Percentiles rank a stretch among this genome's conserved stretches.
phyloP scores from a whole-genome alignment of 331 rosid genomes.

The Arachis monticola region DNA sequence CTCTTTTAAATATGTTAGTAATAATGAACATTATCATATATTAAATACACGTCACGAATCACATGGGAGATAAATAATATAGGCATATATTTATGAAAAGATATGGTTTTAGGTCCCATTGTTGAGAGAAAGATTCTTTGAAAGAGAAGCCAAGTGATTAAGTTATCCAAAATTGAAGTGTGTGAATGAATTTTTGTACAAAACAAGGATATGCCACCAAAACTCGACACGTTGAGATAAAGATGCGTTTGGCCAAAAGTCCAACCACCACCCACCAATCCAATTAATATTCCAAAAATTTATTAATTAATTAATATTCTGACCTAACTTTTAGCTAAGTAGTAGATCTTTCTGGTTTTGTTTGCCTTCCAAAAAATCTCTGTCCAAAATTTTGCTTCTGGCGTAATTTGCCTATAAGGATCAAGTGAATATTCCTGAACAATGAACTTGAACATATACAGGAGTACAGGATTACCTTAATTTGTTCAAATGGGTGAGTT shows the following conservation, averaged over 20 bases:
- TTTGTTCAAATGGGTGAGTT: not conserved
- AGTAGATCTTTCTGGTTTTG: conserved; percentile 24
- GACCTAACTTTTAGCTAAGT: conserved; percentile 34
- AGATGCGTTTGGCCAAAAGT: conserved; percentile 39
- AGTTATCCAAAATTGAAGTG: conserved; percentile 45
- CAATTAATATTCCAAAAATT: not conserved
- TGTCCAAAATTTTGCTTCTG: conserved; percentile 26
- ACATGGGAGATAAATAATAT: conserved; percentile 49
- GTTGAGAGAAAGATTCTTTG: conserved; percentile 55
- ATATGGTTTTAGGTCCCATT: conserved; percentile 46
- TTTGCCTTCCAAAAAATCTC: conserved; percentile 31
- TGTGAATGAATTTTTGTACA: conserved; percentile 46
- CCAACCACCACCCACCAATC: conserved; percentile 52
- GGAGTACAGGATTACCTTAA: not conserved
- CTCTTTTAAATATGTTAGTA: conserved; percentile 33
- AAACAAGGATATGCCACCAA: conserved; percentile 39
- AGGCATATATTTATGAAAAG: conserved; percentile 22
- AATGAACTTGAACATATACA: not conserved
- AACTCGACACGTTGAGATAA: conserved; percentile 33
- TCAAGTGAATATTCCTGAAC: conserved; percentile 31
- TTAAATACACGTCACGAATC: conserved; percentile 28
- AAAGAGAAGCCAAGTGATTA: conserved; percentile 41
- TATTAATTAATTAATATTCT: conserved; percentile 4
- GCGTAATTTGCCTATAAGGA: conserved; percentile 26
- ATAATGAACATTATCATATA: not conserved